phyloP scores from a whole-genome alignment of 2,329 filamentous ascomycete species.

The Aaosphaeria arxii region DNA sequence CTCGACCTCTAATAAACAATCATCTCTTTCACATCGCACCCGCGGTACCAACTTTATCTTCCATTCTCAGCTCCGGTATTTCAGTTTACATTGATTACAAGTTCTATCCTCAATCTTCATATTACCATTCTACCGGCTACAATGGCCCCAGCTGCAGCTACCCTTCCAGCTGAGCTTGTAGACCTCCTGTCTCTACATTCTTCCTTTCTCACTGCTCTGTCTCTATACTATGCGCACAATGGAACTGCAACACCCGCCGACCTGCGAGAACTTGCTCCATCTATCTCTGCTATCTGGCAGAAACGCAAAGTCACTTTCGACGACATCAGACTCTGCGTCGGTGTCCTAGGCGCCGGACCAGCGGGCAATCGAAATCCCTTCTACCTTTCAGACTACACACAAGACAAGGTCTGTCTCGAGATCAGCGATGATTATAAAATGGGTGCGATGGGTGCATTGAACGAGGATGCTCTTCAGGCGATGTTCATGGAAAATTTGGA shows the following conservation, averaged over 20 bases:
- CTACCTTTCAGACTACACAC: constrained; percentile 42
- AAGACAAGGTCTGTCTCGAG: constrained; percentile 43
- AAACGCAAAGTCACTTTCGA: constrained; percentile 44
- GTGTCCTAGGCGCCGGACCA: constrained; percentile 34
- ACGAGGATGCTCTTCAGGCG: constrained; percentile 48
- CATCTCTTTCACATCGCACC: constrained; percentile 10
- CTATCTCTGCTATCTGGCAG: constrained; percentile 44
- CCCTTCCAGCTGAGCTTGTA: constrained; percentile 41
- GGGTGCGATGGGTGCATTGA: constrained; percentile 29
- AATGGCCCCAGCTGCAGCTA: constrained; percentile 31
- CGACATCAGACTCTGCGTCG: constrained; percentile 47
- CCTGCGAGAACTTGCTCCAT: constrained; percentile 37
- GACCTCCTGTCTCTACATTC: constrained; percentile 45
- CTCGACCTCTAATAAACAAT: constrained; percentile 20
- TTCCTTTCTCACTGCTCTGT: constrained; percentile 49
- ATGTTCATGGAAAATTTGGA: constrained; percentile 50
- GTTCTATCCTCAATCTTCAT: constrained; percentile 13
- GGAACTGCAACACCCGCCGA: constrained; percentile 45
- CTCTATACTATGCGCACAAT: constrained; percentile 50
- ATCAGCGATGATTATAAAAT: constrained; percentile 28
- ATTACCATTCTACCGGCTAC: constrained; percentile 6
- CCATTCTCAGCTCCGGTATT: constrained; percentile 10
- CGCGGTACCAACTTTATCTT: constrained; percentile 11
- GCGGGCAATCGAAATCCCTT: constrained; percentile 32
- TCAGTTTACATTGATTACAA: not conserved